phyloP scores from a whole-genome alignment of 371 early-diverging fungal genomes.

The Mortierella sp. region DNA sequence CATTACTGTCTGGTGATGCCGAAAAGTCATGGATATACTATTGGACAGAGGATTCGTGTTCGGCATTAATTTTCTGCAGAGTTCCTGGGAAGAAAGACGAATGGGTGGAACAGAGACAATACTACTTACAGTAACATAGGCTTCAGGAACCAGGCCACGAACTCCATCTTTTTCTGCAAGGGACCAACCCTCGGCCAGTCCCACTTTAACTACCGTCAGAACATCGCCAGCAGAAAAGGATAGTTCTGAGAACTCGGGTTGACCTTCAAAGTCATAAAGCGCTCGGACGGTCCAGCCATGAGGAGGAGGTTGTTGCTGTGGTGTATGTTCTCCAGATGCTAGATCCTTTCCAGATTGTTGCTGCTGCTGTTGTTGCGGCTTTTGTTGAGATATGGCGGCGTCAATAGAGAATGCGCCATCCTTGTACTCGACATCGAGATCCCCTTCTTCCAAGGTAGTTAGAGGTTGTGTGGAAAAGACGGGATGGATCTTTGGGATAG shows the following conservation, averaged over 20 bases:
- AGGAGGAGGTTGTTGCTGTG: conserved; percentile 46
- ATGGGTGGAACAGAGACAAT: not conserved
- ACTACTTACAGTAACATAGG: conserved; percentile 58
- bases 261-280: conserved; percentile 53
- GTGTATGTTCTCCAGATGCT: conserved; percentile 16
- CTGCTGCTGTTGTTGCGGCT: conserved; percentile 1
- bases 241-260: conserved; percentile 55
- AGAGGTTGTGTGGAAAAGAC: conserved; percentile 40
- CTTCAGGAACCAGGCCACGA: conserved; percentile 57
- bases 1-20: conserved; percentile 25
- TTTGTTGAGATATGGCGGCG: not conserved
- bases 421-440: conserved; percentile 38
- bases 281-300: conserved; percentile 54
- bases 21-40: conserved; percentile 56
- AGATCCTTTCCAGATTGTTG: not conserved
- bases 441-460: conserved; percentile 17
- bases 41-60: not conserved
- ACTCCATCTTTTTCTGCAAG: conserved; percentile 58
- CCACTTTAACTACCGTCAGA: conserved; percentile 52
- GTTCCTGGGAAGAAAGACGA: not conserved
- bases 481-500: conserved; percentile 52
- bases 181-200: conserved; percentile 60
- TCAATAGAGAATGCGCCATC: conserved; percentile 45
- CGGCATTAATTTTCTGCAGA: not conserved
- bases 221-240: conserved; percentile 58